phyloP scores from a whole-genome alignment of 78 protist species.

The Pigoraptor vietnamica region DNA sequence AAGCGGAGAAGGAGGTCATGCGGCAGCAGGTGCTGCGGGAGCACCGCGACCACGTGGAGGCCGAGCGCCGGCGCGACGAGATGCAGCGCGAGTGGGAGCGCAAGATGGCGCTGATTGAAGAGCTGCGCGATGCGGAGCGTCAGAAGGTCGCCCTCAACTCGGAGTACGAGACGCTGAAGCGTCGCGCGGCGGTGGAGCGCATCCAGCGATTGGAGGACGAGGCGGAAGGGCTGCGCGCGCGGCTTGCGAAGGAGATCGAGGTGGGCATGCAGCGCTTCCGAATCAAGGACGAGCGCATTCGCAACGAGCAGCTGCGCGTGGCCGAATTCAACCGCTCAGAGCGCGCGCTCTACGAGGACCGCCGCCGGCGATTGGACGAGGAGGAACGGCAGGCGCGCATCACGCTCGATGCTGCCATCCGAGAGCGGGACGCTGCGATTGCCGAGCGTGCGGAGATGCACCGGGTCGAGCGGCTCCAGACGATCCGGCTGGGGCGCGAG shows the following conservation, averaged over 20 bases:
- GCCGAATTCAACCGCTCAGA: background rate
- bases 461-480: background rate
- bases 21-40: background rate
- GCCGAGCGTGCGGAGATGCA: background rate
- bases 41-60: background rate
- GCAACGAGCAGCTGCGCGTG: background rate
- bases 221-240: background rate
- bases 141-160: background rate
- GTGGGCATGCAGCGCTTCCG: background rate
- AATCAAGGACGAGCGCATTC: background rate
- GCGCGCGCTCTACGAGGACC: background rate
- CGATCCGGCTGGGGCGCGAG: background rate
- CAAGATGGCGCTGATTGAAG: background rate
- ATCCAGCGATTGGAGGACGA: background rate
- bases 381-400: background rate
- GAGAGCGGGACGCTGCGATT: background rate
- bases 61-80: background rate
- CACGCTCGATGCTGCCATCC: background rate
- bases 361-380: background rate
- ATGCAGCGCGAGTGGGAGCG: background rate
- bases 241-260: background rate
- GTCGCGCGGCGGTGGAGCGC: background rate
- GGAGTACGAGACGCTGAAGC: background rate
- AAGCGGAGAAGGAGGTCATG: background rate
- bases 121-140: background rate